Evolutionary conservation across 1,284 basidiomycete genomes (phyloP).

Genomic region (Naganishia cerealis): DNA sequence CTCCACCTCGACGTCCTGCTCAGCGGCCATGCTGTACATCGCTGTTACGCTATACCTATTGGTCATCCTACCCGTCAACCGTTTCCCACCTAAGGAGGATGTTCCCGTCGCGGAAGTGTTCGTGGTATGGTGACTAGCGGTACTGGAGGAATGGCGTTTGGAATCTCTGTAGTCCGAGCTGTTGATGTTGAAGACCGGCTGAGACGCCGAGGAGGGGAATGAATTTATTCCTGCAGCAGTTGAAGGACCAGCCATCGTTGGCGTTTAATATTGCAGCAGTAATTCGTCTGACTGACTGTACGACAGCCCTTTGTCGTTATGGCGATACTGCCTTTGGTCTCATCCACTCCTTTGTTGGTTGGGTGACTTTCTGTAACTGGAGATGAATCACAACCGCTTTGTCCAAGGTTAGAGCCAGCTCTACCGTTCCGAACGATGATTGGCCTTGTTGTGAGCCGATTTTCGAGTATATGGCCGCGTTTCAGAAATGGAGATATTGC

Average conservation of each 20-base stretch:
- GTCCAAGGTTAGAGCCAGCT: not conserved
- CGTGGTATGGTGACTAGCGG: conserved; percentile 4
- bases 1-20: conserved; percentile 97
- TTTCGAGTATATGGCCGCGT: not conserved
- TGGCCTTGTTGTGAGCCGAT: not conserved
- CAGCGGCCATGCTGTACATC: conserved; percentile 94
- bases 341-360: conserved; percentile 1
- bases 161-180: not conserved
- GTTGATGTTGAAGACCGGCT: not conserved
- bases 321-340: not conserved
- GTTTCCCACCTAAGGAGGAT: not conserved
- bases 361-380: not conserved
- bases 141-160: conserved; percentile 3
- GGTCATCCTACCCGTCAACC: conserved; percentile 73
- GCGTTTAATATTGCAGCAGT: not conserved
- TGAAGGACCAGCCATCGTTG: not conserved
- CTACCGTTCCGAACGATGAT: not conserved
- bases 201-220: not conserved
- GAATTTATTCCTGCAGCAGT: not conserved
- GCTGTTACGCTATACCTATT: conserved; percentile 96
- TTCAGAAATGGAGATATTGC: not conserved
- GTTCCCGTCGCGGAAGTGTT: conserved; percentile 6
- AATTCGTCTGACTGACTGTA: not conserved
- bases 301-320: not conserved
- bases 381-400: not conserved